Percentiles rank a stretch among this genome's conserved stretches.
These are phyloP conservation scores for Neocatenulostroma microsporum DNA, from an alignment of 2,329 filamentous ascomycete genomes.

Conservation along the genomic window DNA sequence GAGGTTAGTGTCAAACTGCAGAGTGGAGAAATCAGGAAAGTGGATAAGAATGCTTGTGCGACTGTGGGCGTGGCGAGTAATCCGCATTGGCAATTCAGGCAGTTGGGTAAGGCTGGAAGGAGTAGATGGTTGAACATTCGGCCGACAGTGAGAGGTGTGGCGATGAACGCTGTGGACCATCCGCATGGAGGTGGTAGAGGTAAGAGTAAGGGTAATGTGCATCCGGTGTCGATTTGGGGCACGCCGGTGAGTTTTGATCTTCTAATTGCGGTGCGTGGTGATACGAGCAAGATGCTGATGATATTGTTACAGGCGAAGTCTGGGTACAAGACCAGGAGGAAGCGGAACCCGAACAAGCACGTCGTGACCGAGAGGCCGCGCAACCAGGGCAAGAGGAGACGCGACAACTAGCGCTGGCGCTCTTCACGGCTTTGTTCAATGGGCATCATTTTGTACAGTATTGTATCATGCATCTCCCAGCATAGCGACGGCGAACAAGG, in stretches of 20 bases:
- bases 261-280: background rate
- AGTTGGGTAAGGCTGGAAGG: conserved; percentile 90
- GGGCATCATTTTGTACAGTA: no score
- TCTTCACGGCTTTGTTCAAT: no score
- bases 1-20: conserved; percentile 81
- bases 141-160: conserved; percentile 91
- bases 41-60: conserved; percentile 86
- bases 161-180: conserved; percentile 98
- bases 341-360: conserved; percentile 83
- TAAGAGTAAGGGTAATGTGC: conserved; percentile 97
- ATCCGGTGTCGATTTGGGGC: conserved; percentile 95
- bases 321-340: conserved; percentile 85
- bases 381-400: conserved; percentile 75
- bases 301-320: conserved; percentile 54
- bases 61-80: conserved; percentile 95
- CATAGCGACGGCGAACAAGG: no score
- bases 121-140: conserved; percentile 89
- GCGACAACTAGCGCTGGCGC: conserved; percentile 13
- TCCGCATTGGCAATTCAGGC: conserved; percentile 77
- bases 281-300: conserved; percentile 13
- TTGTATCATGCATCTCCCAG: no score
- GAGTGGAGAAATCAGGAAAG: conserved; percentile 83
- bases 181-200: conserved; percentile 98
- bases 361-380: conserved; percentile 75
- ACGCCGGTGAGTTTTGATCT: conserved; percentile 62